These are phyloP conservation scores for Botrytis squamosa DNA, from an alignment of 2,329 filamentous ascomycete genomes.

Conservation along the genomic window DNA sequence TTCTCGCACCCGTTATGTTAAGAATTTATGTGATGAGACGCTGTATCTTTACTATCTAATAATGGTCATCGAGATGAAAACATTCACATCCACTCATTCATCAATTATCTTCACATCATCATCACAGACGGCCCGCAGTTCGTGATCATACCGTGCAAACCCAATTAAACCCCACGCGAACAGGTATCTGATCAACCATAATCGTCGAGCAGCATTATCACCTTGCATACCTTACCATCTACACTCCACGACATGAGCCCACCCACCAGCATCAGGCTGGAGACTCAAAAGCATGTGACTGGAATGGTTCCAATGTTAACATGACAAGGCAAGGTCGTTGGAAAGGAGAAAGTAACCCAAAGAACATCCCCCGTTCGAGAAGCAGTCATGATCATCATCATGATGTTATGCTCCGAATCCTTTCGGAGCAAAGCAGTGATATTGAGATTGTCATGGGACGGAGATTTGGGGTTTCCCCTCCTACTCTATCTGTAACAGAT, in stretches of 20 bases:
- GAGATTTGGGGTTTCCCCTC: constrained; percentile 3
- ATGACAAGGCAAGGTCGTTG: not conserved
- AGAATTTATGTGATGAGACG: not conserved
- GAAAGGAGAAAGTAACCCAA: no score
- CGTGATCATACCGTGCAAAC: not conserved
- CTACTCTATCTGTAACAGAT: not conserved
- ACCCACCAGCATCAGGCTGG: not conserved
- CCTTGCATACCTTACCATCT: constrained; percentile 7
- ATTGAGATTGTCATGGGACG: not conserved
- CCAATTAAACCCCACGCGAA: not conserved
- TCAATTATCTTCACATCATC: not conserved
- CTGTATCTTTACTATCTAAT: not conserved
- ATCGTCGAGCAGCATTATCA: constrained; percentile 5
- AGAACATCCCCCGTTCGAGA: not conserved
- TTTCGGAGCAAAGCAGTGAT: not conserved
- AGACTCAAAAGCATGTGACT: not conserved
- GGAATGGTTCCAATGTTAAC: not conserved
- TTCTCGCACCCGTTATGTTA: not conserved
- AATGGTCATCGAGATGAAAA: not conserved
- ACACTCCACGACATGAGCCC: not conserved
- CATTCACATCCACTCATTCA: not conserved
- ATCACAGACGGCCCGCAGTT: not conserved
- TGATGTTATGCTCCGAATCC: not conserved
- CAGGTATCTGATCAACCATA: constrained; percentile 2
- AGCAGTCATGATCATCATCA: not conserved